Evolutionary conservation across 805 yeast species (phyloP), one percentile per base, ranked within the genome.

Genomic region (Ogataea ramenticola): DNA sequence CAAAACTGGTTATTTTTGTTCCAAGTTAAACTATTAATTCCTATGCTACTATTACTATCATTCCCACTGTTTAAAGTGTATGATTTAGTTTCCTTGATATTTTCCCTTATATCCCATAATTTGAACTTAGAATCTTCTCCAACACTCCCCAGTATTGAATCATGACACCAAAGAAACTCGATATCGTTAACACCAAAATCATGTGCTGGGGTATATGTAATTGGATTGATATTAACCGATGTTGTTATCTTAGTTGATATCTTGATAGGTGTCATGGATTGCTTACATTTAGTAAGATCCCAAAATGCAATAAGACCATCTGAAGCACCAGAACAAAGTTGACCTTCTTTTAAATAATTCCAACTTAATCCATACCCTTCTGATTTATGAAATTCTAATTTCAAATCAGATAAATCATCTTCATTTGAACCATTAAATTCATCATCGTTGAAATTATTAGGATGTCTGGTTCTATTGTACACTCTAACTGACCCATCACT

Each of bases 391-490:
- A 46, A 59, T 14, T 51, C 47, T 38, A 54, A 51, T 34, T 46
- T 45, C 19, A 57, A 53, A 44, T 55, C 69, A 22, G 39, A 44
- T 29, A 46, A 53, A 14, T 16, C 46, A 10, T 46, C 47, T 7
- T 47, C 41, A 40, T 47, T 49, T 32, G 43, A 44, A 20, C 10
- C 14, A 29, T 30, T 39, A 37, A 22, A 20, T 19, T 39, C 45
- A 33, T 38, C 46, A 44, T 84, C 83, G 4, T 43, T 44, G 36
- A 47, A 61, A 30, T 48, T 55, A 41, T 59, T 62, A 14, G 88
- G 72, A 59, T 87, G 95, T 58, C 86, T 88, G 0, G 97, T 89
- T 52, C 93, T 71, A 60, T 90, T 95, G 61, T 81, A 86, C 4
- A 90, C 64, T 42, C 72, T 77, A 12, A 82, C 67, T 14, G 73